Evolutionary conservation across 2,329 filamentous ascomycete genomes (phyloP), one percentile per base, ranked within the genome.

Genomic region (Emergomyces pasteurianus): DNA sequence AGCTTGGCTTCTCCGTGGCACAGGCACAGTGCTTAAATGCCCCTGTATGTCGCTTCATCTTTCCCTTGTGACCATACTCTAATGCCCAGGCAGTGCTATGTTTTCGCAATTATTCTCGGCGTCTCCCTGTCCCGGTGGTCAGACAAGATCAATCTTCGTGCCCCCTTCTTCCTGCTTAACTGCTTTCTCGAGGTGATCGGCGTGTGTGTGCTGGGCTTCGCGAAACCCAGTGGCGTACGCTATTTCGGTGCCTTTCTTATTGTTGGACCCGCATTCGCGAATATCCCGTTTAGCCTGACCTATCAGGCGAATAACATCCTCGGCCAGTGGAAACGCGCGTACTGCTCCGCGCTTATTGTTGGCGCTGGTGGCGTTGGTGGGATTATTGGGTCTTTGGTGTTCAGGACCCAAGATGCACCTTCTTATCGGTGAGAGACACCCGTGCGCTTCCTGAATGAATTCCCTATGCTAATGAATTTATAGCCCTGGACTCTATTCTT

Each of bases 111-210:
- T 36, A 36, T 36, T 36, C 34, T 36, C 34, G 34, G 34, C 8
- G 34, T 36, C 9, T 36, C 34, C 34, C 34, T 36, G 4, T 36
- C 34, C 5, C 9, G 34, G 34, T 36, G 34, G 34, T 36, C 34
- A 65, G 67, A 4, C 71, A 73, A 59, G 61, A 66, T 55, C 65
- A 70, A 28, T 61, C 66, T 3, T 68, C 42, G 42, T 21, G 42
- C 16, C 42, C 42, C 42, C 42, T 21, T 43, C 16, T 21, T 43
- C 14, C 4, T 43, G 2, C 8, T 43, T 18, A 43, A 72, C 64
- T 62, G 68, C 26, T 28, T 70, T 40, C 71, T 70, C 9, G 73
- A 71, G 2, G 65, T 75, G 21, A 67, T 72, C 63, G 71, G 36
- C 26, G 49, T 68, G 21, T 49, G 42, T 14, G 59, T 68, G 40